phyloP scores from a whole-genome alignment of 2,329 filamentous ascomycete species.

The Thelonectria blattea region DNA sequence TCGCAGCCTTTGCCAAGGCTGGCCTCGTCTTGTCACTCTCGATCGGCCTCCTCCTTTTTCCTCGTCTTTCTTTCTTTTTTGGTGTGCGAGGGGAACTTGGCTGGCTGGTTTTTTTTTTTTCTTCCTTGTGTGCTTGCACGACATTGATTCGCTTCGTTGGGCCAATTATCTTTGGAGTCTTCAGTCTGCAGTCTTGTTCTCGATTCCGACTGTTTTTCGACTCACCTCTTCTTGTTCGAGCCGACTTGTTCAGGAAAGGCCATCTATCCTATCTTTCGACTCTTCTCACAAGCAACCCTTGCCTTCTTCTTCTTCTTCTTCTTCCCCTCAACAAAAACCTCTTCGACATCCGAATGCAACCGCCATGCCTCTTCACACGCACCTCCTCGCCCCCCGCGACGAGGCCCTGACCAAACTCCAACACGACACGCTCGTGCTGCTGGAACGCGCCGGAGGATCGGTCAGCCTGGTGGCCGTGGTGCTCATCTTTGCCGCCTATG shows the following conservation, averaged over 20 bases:
- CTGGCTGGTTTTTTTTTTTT: neutral
- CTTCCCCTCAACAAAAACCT: neutral
- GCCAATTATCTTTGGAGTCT: neutral
- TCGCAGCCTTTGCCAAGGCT: neutral
- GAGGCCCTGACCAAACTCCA: conserved; percentile 45
- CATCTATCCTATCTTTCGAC: too few relatives aligned
- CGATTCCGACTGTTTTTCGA: neutral
- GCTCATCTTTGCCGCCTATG: conserved; percentile 60
- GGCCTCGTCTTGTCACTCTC: too few relatives aligned
- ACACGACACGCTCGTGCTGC: conserved; percentile 50
- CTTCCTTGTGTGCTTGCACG: neutral
- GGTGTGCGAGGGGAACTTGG: too few relatives aligned
- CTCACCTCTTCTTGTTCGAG: neutral
- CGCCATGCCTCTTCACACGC: conserved; percentile 14
- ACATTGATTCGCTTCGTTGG: neutral
- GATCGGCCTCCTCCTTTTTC: neutral
- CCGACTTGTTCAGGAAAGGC: too few relatives aligned
- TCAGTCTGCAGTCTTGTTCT: too few relatives aligned
- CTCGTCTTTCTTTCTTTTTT: too few relatives aligned
- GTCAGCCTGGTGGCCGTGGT: conserved; percentile 59
- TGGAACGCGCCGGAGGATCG: conserved; percentile 61
- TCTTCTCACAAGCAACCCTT: too few relatives aligned
- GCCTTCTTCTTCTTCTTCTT: neutral
- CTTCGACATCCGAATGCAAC: conserved; percentile 4
- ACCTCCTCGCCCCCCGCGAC: conserved; percentile 28